Conservation (phyloP, 176 grass and related monocot genomes). For the barley (Hordeum vulgare) region MorexV3_pseudomolecules_assembly NC_058522.1:391114573-391115072, state of each 20-base stretch:
- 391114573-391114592: conserved; percentile 61
- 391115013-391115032: conserved; percentile 65
- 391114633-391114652: conserved; percentile 58
- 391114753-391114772: conserved; percentile 31
- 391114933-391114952: conserved; percentile 68
- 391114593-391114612: conserved; percentile 48
- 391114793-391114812: conserved; percentile 76
- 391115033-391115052: conserved; percentile 56
- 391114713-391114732: conserved; percentile 80
- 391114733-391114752: conserved; percentile 81
- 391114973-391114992: conserved; percentile 91
- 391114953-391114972: conserved; percentile 58
- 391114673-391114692: conserved; percentile 81
- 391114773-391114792: conserved; percentile 86
- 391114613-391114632: background rate
- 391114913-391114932: conserved; percentile 59
- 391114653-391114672: conserved; percentile 62
- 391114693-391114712: conserved; percentile 28
- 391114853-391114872: conserved; percentile 76
- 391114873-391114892: conserved; percentile 83
- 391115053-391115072: conserved; percentile 45
- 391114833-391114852: conserved; percentile 87
- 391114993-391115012: conserved; percentile 87
- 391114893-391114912: conserved; percentile 77
- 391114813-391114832: conserved; percentile 62